Percentiles rank a stretch among this genome's conserved stretches.
phyloP scores from a whole-genome alignment of 768 basidiomycete species.

The Leccinum truebloodii region DNA sequence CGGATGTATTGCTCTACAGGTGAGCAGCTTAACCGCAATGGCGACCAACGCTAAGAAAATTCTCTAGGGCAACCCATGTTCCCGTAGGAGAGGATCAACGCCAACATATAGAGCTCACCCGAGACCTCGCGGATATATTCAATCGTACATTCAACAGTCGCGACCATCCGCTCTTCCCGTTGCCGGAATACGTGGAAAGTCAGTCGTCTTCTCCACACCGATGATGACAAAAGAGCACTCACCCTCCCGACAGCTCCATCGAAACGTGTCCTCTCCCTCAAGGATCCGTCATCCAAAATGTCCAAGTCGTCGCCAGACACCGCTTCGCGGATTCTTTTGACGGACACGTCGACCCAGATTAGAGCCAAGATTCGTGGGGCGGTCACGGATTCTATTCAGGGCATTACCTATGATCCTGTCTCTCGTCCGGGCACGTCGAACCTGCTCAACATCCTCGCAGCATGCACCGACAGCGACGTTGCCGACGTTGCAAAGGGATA shows the following conservation, averaged over 20 bases:
- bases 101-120: conserved; percentile 88
- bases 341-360: conserved; percentile 66
- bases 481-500: conserved; percentile 50
- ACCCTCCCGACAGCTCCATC: conserved; percentile 57
- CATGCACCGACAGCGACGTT: conserved; percentile 57
- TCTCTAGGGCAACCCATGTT: conserved; percentile 78
- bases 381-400: conserved; percentile 78
- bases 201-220: conserved; percentile 28
- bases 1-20: conserved; percentile 89
- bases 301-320: conserved; percentile 87
- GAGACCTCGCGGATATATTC: conserved; percentile 82
- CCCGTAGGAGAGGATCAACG: conserved; percentile 97
- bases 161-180: conserved; percentile 56
- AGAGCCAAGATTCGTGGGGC: conserved; percentile 71
- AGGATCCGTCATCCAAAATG: conserved; percentile 88
- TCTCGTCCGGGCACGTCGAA: conserved; percentile 84
- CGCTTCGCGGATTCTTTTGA: conserved; percentile 83
- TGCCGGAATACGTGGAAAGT: conserved; percentile 78
- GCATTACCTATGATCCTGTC: conserved; percentile 79
- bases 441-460: conserved; percentile 75
- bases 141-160: conserved; percentile 63
- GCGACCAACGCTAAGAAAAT: not conserved
- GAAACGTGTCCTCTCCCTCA: conserved; percentile 82
- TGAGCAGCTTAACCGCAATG: conserved; percentile 31
- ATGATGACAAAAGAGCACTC: not conserved